Base-by-base conservation (phyloP, 1,284 basidiomycete species). In the Fomitopsis schrenkii region DNA sequence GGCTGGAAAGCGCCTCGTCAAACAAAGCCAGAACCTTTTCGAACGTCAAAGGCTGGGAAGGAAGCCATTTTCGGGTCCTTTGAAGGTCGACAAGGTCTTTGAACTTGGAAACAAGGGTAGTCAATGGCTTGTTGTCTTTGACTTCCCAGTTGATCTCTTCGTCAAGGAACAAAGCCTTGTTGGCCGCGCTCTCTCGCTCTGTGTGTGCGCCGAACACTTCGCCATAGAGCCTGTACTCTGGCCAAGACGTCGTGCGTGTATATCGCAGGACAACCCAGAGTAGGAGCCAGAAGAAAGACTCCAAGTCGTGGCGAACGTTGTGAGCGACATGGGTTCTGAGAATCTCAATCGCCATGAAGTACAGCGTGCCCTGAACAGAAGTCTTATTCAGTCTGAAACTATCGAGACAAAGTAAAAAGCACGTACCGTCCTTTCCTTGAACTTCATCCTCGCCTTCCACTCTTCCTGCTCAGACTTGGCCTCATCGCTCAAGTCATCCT, bases 231-330 rank as follows among this genome's bases (percentile, higher is more conserved):
- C 22, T 22, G 22, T 22, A 22, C 41, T 22, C 22, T 8, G 30
- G 30, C 22, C 22, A 22, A 22, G 22, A 22, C 22, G 22, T 22
- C 22, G 22, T 22, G 22, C 22, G 2, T 22, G 62, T 64, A 15
- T 64, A 62, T 3, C 63, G 63, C 1, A 66, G 40, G 2, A 64
- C 50, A 3, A 64, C 46, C 63, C 65, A 66, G 0, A 64, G 17
- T 3, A 66, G 55, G 6, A 61, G 60, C 65, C 65, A 66, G 44
- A 62, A 66, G 26, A 33, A 19, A 6, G 48, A 52, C 28, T 52
- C 48, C 9, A 52, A 26, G 17, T 52, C 48, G 26, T 52, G 48
- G 28, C 33, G 48, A 35, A 52, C 28, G 33, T 52, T 26, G 17
- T 52, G 55, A 57, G 55, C 0, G 60, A 64, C 22, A 19, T 15